Base-by-base conservation (phyloP, 768 basidiomycete genomes). In the Suillus alpinus region DNA sequence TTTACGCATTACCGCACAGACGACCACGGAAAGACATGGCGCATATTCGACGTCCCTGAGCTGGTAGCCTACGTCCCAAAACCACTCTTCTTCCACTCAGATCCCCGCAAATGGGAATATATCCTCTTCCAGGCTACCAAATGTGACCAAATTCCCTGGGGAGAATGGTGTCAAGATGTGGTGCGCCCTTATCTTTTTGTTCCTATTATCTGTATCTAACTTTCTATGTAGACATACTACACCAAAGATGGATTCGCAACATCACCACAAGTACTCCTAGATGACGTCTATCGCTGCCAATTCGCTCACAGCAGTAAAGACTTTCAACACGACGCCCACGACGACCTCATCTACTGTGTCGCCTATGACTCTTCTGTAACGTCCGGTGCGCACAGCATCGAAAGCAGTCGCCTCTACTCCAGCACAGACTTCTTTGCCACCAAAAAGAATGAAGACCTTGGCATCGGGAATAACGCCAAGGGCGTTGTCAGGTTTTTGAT, bases 401-500 rank as follows among this genome's bases (percentile, higher is more conserved):
- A 67, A 6, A 83, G 85, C 29, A 86, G 86, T 49, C 84, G 91
- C 5, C 84, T 99, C 39, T 97, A 83, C 78, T 88, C 88, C 40
- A 91, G 86, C 59, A 85, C 86, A 1, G 92, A 97, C 77, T 98
- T 92, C 72, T 98, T 96, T 80, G 65, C 78, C 3, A 69, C 73
- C 0, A 81, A 71, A 47, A 80, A 79, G n/a, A 78, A 90, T 47
- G 94, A 96, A 65, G 91, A 94, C 66, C 80, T 99, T 0, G 93
- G 95, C 2, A 89, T 94, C n/a, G 88, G 86, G 5, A 92, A 87
- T 74, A 86, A 88, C 56, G 91, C 94, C 0, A 86, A 84, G 36
- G 96, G 96, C 0, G 87, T 99, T 18, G 80, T 93, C 4, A 95
- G 94, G 0, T 85, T 99, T 57, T 95, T 95, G 0, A 91, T 95